Base-by-base conservation (phyloP, 1,284 basidiomycete species). In the Jaminaea rosea region DNA sequence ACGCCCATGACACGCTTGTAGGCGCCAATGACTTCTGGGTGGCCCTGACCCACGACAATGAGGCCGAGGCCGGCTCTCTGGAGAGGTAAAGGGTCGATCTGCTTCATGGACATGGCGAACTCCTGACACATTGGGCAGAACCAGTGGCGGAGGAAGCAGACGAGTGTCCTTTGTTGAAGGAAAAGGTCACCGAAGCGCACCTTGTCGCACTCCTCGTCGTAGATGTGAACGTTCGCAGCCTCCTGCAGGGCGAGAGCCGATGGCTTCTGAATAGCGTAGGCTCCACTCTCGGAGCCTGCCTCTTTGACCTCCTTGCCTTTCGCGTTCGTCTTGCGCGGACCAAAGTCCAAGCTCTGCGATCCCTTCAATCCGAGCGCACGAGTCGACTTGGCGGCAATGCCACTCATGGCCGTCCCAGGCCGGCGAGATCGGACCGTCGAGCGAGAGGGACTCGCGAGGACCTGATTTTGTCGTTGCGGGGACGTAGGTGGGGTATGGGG, bases 61-160 rank as follows among this genome's bases (percentile, higher is more conserved):
- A 88, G 75, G 61, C 79, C 80, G 50, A 81, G 74, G 23, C 79
- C 78, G 13, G 79, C 78, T 32, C 77, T 77, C 42, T 82, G 79
- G 44, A 86, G 78, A 3, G 79, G 77, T 41, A 79, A 79, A 9
- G 77, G 76, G 45, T 81, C 75, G 32, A 83, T 78, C 42, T 79
- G 77, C 17, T 77, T 69, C 53, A 90, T 78, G 28, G 82, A 83
- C 49, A 82, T 79, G 78, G 90, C 82, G 73, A 91, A 93, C 68
- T 90, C 86, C 68, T 88, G 86, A 72, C 86, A 88, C 27, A 83
- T 76, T 2, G 85, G 83, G 64, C 87, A 90, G 60, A 74, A 76
- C 75, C 75, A 75, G 65, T 68, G 63, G 8, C 69, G 67, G 15
- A 78, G 75, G 56, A 79, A 79, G 44, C 77, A 68, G 47, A 90